Base-by-base conservation (phyloP, 208 protist species). In the Acanthamoeba triangularis region DNA sequence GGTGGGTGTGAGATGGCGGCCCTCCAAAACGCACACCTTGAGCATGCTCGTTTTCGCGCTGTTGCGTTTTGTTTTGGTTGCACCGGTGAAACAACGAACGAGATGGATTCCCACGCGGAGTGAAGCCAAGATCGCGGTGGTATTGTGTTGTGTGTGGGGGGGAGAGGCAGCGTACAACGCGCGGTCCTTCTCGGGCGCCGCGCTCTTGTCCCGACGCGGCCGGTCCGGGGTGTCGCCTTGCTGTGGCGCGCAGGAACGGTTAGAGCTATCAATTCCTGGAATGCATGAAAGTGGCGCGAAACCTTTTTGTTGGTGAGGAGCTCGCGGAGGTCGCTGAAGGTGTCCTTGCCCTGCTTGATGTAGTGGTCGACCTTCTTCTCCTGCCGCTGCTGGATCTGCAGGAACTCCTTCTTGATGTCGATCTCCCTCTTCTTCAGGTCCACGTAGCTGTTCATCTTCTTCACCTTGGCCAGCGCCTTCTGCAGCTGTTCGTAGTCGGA, bases 361-460 rank as follows among this genome's bases (percentile, higher is more conserved):
- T 85, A 85, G 76, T 85, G 76, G 76, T 85, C 76, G 44, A 85
- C 76, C 76, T 85, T 85, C 44, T 85, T 85, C 76, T 85, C 76
- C 28, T 85, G 76, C 37, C 76, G 76, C 25, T 85, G 76, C 44
- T 59, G 41, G 11, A 85, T 85, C 47, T 85, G 76, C 37, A 85
- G 76, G n/a, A 85, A 85, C 76, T 85, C 76, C 76, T 85, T 85
- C 47, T 85, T 85, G 76, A 85, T 59, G 47, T 85, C 76, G 35
- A 85, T 85, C 76, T 85, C 76, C 76, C 56, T 85, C 76, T 85
- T 85, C 47, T 85, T 85, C 14, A 85, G 37, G 47, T 85, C 76
- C 41, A 85, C 76, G 76, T 85, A 85, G 37, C 47, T 59, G 76
- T 85, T 85, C 76, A 85, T 85, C 76, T 85, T 85, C 76, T 85